phyloP scores from a whole-genome alignment of 1,284 basidiomycete species.

The Mycosarcoma maydis region DNA sequence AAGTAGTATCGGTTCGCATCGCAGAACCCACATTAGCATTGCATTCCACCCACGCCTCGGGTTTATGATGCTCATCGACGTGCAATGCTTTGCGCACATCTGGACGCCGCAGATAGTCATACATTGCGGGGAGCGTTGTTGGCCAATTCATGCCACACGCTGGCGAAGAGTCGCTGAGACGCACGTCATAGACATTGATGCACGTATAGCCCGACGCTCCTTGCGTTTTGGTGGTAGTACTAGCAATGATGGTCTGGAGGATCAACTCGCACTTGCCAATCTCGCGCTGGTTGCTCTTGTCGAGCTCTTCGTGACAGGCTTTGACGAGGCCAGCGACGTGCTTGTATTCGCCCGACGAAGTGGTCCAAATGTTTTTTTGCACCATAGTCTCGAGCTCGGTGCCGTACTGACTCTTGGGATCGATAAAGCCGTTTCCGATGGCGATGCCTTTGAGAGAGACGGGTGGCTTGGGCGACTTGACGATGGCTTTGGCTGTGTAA shows the following conservation, averaged over 20 bases:
- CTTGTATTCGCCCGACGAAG: slow-evolving; percentile 73
- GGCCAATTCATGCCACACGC: slow-evolving; percentile 99
- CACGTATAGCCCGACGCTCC: slow-evolving; percentile 72
- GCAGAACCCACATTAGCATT: slow-evolving; percentile 75
- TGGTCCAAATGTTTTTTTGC: slow-evolving; percentile 80
- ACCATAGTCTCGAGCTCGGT: slow-evolving; percentile 88
- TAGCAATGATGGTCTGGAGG: slow-evolving; percentile 73
- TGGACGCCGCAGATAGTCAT: slow-evolving; percentile 80
- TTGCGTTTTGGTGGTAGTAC: slow-evolving; percentile 68
- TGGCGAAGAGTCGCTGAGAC: slow-evolving; percentile 83
- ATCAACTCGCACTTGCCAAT: slow-evolving; percentile 76
- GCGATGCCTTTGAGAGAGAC: slow-evolving; percentile 78
- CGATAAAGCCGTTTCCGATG: slow-evolving; percentile 98
- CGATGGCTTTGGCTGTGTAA: slow-evolving; percentile 78
- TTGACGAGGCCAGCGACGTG: slow-evolving; percentile 70
- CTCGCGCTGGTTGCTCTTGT: slow-evolving; percentile 73
- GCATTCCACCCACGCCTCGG: slow-evolving; percentile 91
- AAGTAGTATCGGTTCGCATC: slow-evolving; percentile 70
- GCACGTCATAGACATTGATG: slow-evolving; percentile 94
- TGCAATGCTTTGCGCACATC: slow-evolving; percentile 88
- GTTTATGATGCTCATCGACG: slow-evolving; percentile 74
- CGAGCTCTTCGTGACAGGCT: slow-evolving; percentile 71
- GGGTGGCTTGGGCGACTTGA: slow-evolving; percentile 74
- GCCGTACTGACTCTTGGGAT: slow-evolving; percentile 86
- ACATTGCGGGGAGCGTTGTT: slow-evolving; percentile 81